Base-by-base conservation (phyloP, 2,329 filamentous ascomycete species). In the Pseudofabraea citricarpa region DNA sequence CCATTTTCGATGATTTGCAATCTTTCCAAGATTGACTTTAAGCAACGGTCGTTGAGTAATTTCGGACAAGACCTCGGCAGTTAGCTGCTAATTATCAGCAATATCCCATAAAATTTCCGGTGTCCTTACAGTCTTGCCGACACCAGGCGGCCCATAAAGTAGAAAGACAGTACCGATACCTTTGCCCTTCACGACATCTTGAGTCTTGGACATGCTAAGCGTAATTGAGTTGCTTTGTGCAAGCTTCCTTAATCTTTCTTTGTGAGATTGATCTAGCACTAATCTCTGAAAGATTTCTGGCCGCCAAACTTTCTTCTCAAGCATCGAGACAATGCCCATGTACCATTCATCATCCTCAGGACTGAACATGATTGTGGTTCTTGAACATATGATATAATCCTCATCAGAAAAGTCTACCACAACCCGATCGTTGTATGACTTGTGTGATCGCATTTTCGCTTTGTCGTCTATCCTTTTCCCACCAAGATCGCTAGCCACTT, bases 111-210 rank as follows among this genome's bases (percentile, higher is more conserved):
- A n/a, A 8, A 27, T n/a, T 27, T 8, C 8, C n/a, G 8, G n/a
- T 27, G 24, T 27, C n/a, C n/a, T 27, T 27, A 45, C n/a, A 18
- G 46, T 49, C 32, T 51, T 51, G 2, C 48, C 49, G 3, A 46
- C 32, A 1, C 46, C 44, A 8, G 45, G 48, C 9, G 24, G 22
- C 9, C 49, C 49, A 24, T 52, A 47, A 12, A 52, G 36, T 13
- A 52, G 33, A 21, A 50, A 43, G 7, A 52, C 44, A 15, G 42
- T 20, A 3, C 49, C 49, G n/a, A 44, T 45, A 2, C 49, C 49
- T 32, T 52, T 52, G 12, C 52, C 51, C 39, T 53, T 46, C 36
- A 58, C 53, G 37, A 58, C 48, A 47, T 60, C 56, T 20, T 22
- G 19, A 5, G 43, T 40, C 15, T 36, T 45, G n/a, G n/a, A n/a